Percentiles rank a stretch among this genome's conserved stretches.
Evolutionary conservation across 306 rosid species (phyloP).

Genomic region (Potentilla sterilis): DNA sequence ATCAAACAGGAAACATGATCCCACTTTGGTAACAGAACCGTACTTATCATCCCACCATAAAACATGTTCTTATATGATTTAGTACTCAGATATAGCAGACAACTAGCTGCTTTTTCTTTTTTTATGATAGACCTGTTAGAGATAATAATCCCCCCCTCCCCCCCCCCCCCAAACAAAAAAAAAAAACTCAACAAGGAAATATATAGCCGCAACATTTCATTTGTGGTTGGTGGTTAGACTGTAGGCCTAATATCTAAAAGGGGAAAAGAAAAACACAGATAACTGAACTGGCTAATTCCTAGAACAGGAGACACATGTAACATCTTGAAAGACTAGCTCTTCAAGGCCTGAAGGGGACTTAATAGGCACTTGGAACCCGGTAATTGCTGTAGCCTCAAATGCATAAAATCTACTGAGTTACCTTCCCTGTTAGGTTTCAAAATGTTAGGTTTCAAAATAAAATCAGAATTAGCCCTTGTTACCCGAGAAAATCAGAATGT

Average conservation of each 20-base stretch:
- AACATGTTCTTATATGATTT: not conserved
- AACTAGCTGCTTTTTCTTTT: not conserved
- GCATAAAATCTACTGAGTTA: not conserved
- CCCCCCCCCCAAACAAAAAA: too few species aligned
- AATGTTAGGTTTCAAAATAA: too few species aligned
- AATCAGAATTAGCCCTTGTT: too few species aligned
- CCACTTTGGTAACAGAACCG: not conserved
- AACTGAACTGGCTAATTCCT: not conserved
- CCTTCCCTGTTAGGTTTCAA: too few species aligned
- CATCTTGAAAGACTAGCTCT: not conserved
- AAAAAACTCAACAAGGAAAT: too few species aligned
- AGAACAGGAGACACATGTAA: not conserved
- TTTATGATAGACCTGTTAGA: too few species aligned
- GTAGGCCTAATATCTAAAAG: not conserved
- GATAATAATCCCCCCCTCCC: too few species aligned
- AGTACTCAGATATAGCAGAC: not conserved
- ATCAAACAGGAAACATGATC: not conserved
- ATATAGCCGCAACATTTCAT: not conserved
- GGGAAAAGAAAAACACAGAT: not conserved
- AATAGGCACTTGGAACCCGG: not conserved
- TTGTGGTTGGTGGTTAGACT: too few species aligned
- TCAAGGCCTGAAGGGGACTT: slow-evolving; percentile 1
- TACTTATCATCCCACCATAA: not conserved
- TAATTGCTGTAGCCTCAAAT: not conserved
- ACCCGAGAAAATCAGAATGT: too few species aligned